These are phyloP conservation scores for Lactarius hatsudake DNA, from an alignment of 768 basidiomycete species.

Conservation along the genomic window DNA sequence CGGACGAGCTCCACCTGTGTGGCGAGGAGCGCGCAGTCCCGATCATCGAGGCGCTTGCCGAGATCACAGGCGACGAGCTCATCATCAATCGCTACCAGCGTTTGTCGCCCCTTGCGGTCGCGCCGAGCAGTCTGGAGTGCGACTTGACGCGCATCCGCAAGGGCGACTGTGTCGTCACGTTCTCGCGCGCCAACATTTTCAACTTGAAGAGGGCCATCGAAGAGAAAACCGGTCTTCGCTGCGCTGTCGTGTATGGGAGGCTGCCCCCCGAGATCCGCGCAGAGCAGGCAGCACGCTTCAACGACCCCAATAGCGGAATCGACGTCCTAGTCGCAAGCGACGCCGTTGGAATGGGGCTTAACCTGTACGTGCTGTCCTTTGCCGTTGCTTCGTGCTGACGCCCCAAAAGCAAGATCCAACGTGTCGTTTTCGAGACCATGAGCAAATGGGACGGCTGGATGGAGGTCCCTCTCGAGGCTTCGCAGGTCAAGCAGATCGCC, in stretches of 20 bases:
- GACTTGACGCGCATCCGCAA: conserved; percentile 59
- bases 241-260: conserved; percentile 91
- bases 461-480: conserved; percentile 51
- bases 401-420: conserved; percentile 80
- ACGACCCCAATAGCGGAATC: conserved; percentile 75
- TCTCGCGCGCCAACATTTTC: conserved; percentile 76
- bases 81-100: conserved; percentile 82
- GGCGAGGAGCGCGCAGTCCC: conserved; percentile 92
- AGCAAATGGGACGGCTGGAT: conserved; percentile 55
- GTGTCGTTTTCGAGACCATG: conserved; percentile 73
- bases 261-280: conserved; percentile 89
- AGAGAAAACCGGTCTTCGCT: conserved; percentile 64
- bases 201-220: conserved; percentile 72
- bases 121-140: conserved; percentile 57
- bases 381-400: background rate
- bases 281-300: conserved; percentile 91
- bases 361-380: conserved; percentile 60
- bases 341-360: conserved; percentile 96
- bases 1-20: conserved; percentile 87
- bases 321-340: conserved; percentile 93
- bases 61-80: conserved; percentile 78
- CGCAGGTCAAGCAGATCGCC: conserved; percentile 91
- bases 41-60: conserved; percentile 65
- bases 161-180: conserved; percentile 92
- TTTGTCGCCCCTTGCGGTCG: conserved; percentile 77